Base-by-base conservation (phyloP, 1,284 basidiomycete species). In the Moesziomyces aphidis region DNA sequence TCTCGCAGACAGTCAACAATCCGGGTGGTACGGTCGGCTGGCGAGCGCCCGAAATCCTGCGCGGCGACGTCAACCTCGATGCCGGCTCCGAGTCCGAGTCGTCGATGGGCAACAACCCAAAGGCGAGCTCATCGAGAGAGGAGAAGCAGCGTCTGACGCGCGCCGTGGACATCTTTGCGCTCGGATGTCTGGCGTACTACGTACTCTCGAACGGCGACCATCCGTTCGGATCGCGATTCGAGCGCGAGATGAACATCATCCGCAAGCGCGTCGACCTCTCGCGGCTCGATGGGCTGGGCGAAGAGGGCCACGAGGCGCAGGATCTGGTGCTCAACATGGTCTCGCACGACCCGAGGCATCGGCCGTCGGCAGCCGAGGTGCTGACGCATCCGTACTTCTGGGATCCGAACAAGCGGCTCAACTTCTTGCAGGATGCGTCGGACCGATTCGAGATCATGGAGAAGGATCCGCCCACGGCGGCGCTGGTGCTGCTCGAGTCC, bases 371-470 rank as follows among this genome's bases (percentile, higher is more conserved):
- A 4, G 89, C 89, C 13, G 90, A 90, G 39, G 93, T 93, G 82
- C 88, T 98, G 21, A 87, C 92, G 24, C 95, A 99, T 85, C 96
- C 96, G 0, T 97, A 94, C 88, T 99, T 98, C 88, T 99, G 96
- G 97, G 91, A 93, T 66, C 87, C 95, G 0, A 90, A 89, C 15
- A 91, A 92, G 74, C 89, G 95, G 39, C 87, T 99, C 3, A 90
- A 89, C 50, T 99, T 99, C 89, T 87, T 99, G 17, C 95, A 97
- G 85, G 96, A 99, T 76, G 93, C 94, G 0, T 97, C 94, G 0
- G 96, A 99, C 85, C 90, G 95, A 1, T 98, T 99, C 85, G 96
- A 99, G 86, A 95, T 95, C 82, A 96, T 99, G 93, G 81, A 83
- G 28, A 77, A 77, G 45, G 94, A 96, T 55, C 94, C 95, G 0